These are phyloP conservation scores for Botrytis deweyae DNA, from an alignment of 2,329 filamentous ascomycete species.

Conservation along the genomic window DNA sequence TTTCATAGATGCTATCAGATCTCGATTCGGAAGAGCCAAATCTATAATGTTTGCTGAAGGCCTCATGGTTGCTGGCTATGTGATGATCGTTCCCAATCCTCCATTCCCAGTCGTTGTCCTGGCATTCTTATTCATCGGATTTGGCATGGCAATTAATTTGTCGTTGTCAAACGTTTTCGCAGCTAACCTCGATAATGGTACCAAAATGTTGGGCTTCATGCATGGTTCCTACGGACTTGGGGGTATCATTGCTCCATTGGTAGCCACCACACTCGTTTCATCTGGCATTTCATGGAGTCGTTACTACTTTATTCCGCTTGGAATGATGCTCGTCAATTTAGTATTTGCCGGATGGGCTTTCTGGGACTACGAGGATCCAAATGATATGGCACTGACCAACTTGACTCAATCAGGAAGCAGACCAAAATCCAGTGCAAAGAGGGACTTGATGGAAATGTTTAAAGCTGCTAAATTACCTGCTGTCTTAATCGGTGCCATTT, in stretches of 20 bases:
- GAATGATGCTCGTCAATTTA: slow-evolving; percentile 56
- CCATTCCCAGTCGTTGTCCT: slow-evolving; percentile 68
- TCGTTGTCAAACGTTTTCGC: slow-evolving; percentile 61
- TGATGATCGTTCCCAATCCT: slow-evolving; percentile 64
- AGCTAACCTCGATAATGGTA: slow-evolving; percentile 53
- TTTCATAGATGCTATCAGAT: slow-evolving; percentile 61
- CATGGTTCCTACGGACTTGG: slow-evolving; percentile 69
- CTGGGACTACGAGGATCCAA: slow-evolving; percentile 65
- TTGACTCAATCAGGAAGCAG: slow-evolving; percentile 40
- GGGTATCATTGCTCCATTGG: slow-evolving; percentile 64
- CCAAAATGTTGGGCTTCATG: slow-evolving; percentile 57
- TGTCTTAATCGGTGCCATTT: slow-evolving; percentile 72
- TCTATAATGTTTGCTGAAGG: slow-evolving; percentile 59
- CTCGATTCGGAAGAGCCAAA: slow-evolving; percentile 63
- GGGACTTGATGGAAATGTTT: slow-evolving; percentile 44
- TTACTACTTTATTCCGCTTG: slow-evolving; percentile 69
- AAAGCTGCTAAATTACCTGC: slow-evolving; percentile 49
- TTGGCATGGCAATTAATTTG: slow-evolving; percentile 56
- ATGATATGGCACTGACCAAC: slow-evolving; percentile 44
- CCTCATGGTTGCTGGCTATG: slow-evolving; percentile 59
- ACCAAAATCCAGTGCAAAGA: slow-evolving; percentile 38
- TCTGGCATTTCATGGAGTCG: slow-evolving; percentile 61
- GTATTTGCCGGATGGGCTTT: slow-evolving; percentile 65
- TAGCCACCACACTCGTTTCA: slow-evolving; percentile 72
- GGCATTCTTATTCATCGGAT: slow-evolving; percentile 67